Base-by-base conservation (phyloP, 192 early-diverging fungal species). In the Coemansia sp. region DNA sequence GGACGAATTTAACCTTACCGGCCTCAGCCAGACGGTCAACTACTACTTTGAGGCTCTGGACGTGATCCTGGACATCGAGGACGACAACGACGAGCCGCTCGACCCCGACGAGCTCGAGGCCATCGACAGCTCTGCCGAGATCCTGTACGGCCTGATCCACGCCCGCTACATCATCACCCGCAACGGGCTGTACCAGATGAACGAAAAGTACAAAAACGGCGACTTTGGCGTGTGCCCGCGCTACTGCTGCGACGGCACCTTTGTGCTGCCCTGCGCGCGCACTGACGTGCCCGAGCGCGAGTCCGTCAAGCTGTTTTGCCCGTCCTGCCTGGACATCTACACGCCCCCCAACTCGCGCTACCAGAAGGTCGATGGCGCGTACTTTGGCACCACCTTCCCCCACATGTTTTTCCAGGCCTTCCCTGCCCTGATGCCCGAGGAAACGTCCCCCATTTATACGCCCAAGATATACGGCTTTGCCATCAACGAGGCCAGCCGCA, bases 1-100 rank as follows among this genome's bases (percentile, higher is more conserved):
- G 61, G 96, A 98, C 69, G 93, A 95, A 58, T 98, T 98, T 76
- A 98, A 98, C 71, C 76, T 98, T 60, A 94, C 91, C n/a, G 96
- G 96, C 38, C 83, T 98, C 15, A 80, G 79, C 64, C 76, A 84
- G 14, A 76, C 84, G 12, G 88, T 96, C 0, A 88, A 88, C 21
- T 85, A 88, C 55, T 97, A 93, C 74, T 82, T 87, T 64, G 91
- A 94, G 70, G 92, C 94, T 3, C 78, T 98, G 12, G 94, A 98
- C 66, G 88, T 92, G 85, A 96, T 98, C 53, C 78, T 98, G 54
- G 96, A 98, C 81, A 78, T 83, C 17, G 90, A 92, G 50, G 86
- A 80, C 57, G 41, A 71, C 16, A 63, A 62, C 50, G 60, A 71
- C 34, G 72, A 79, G 16, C 66, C 65, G 53, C 53, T 64, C 32